Conservation (phyloP, 371 early-diverging fungal species). For the Rhizopus microsporus region DNA sequence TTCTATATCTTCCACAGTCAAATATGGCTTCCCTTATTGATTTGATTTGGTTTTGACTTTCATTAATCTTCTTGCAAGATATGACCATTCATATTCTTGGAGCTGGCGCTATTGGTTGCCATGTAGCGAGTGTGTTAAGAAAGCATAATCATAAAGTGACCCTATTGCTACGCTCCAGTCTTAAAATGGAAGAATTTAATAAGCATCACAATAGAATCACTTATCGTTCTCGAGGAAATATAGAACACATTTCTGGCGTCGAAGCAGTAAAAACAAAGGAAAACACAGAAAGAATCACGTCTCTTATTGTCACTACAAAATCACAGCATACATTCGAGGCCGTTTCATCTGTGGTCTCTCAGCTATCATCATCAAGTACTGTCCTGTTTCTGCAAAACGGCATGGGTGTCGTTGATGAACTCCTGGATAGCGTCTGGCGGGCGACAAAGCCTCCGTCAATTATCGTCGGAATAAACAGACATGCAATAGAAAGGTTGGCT, state of each 20-base stretch:
- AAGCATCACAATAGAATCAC: slow-evolving; percentile 26
- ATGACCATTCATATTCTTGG: slow-evolving; percentile 51
- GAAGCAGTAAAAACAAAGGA: slow-evolving; percentile 9
- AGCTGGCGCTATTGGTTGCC: slow-evolving; percentile 51
- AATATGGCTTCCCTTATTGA: too few relatives aligned
- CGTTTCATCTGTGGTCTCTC: slow-evolving; percentile 30
- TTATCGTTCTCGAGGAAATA: slow-evolving; percentile 18
- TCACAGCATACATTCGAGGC: slow-evolving; percentile 54
- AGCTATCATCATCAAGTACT: slow-evolving; percentile 41
- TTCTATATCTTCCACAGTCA: too few relatives aligned
- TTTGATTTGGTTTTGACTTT: background rate
- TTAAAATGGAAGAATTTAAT: slow-evolving; percentile 27
- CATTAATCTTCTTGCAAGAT: background rate
- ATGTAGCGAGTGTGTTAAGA: slow-evolving; percentile 32
- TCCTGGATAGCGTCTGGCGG: slow-evolving; percentile 38
- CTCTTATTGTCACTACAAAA: slow-evolving; percentile 43
- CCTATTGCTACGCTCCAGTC: slow-evolving; percentile 31
- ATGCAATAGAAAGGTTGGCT: slow-evolving; percentile 41
- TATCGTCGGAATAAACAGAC: slow-evolving; percentile 58
- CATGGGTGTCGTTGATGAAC: slow-evolving; percentile 62
- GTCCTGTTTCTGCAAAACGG: slow-evolving; percentile 66
- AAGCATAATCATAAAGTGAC: slow-evolving; percentile 29
- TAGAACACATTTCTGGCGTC: slow-evolving; percentile 14
- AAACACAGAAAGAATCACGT: slow-evolving; percentile 15
- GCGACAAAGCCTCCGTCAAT: slow-evolving; percentile 35